Conservation (phyloP, 176 grass and related monocot genomes). For the Elaeis guineensis region DNA sequence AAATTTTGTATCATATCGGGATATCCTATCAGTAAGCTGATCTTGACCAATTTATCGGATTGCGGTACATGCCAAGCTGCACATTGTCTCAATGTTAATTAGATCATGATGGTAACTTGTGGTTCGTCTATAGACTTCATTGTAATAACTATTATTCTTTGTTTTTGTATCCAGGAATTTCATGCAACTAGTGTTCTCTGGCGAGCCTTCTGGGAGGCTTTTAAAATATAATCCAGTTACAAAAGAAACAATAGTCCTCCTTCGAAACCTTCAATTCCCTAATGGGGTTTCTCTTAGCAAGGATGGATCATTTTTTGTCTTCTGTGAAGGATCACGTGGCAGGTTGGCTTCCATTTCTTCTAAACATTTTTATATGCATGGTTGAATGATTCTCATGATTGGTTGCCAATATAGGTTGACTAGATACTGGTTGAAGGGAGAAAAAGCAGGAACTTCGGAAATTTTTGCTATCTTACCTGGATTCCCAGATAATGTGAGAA, state of each 20-base stretch:
- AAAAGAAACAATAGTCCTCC: constrained; percentile 75
- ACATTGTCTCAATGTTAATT: too few species aligned
- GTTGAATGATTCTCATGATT: background rate
- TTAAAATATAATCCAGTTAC: constrained; percentile 63
- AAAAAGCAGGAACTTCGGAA: constrained; percentile 69
- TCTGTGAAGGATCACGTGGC: constrained; percentile 66
- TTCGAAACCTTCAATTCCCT: constrained; percentile 65
- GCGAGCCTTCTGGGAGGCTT: constrained; percentile 77
- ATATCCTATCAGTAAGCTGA: too few species aligned
- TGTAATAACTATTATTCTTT: too few species aligned
- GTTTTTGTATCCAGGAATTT: constrained; percentile 50
- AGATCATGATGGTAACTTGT: too few species aligned
- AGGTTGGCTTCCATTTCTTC: constrained; percentile 25
- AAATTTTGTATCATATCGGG: too few species aligned
- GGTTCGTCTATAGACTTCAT: too few species aligned
- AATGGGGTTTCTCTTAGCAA: constrained; percentile 89
- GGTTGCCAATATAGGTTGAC: constrained; percentile 41
- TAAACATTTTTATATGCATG: background rate
- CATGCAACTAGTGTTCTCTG: constrained; percentile 71
- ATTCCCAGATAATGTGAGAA: constrained; percentile 87
- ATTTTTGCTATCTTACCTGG: constrained; percentile 66
- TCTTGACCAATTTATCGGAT: too few species aligned
- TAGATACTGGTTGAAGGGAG: constrained; percentile 88
- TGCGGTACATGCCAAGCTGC: too few species aligned
- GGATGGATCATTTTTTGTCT: constrained; percentile 82